A percentile compares a stretch with the other conserved stretches of the same genome.
Conservation (phyloP, 352 stramenopile genomes). For the Phytophthora palmivora region DNA sequence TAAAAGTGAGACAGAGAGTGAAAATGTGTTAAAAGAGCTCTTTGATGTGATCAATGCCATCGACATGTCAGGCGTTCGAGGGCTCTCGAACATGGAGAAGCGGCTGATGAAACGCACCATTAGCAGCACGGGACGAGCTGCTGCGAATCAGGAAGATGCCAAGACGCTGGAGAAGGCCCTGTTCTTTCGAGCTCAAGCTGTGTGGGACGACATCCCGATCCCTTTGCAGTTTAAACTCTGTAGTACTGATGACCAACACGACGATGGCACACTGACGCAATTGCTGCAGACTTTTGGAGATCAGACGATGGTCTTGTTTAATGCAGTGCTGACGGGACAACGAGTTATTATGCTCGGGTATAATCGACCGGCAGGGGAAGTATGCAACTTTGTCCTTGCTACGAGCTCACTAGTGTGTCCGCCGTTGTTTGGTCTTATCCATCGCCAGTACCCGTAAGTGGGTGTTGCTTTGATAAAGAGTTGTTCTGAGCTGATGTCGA, state of each 20-base stretch:
- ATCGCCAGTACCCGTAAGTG: conserved; percentile 77
- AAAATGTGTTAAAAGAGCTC: conserved; percentile 61
- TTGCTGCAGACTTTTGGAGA: conserved; percentile 85
- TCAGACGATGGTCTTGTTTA: conserved; percentile 88
- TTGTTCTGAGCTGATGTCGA: neutral
- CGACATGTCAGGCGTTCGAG: conserved; percentile 62
- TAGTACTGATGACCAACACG: conserved; percentile 86
- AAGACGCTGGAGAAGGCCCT: conserved; percentile 60
- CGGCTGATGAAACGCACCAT: conserved; percentile 82
- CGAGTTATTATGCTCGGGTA: conserved; percentile 86
- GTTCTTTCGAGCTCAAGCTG: conserved; percentile 61
- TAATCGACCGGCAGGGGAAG: conserved; percentile 80
- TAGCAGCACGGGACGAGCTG: conserved; percentile 47
- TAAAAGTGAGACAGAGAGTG: conserved; percentile 52
- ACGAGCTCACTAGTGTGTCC: conserved; percentile 86
- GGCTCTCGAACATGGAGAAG: conserved; percentile 77
- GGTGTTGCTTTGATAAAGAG: neutral
- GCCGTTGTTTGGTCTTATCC: conserved; percentile 78
- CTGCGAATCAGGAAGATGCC: conserved; percentile 46
- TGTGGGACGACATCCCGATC: conserved; percentile 71
- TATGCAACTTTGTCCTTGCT: conserved; percentile 89
- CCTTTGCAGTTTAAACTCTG: conserved; percentile 83
- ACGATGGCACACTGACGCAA: conserved; percentile 73
- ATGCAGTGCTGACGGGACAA: conserved; percentile 82
- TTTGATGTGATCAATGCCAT: conserved; percentile 79